phyloP scores from a whole-genome alignment of 2,329 filamentous ascomycete species.

The Ophiostoma himal-ulmi region DNA sequence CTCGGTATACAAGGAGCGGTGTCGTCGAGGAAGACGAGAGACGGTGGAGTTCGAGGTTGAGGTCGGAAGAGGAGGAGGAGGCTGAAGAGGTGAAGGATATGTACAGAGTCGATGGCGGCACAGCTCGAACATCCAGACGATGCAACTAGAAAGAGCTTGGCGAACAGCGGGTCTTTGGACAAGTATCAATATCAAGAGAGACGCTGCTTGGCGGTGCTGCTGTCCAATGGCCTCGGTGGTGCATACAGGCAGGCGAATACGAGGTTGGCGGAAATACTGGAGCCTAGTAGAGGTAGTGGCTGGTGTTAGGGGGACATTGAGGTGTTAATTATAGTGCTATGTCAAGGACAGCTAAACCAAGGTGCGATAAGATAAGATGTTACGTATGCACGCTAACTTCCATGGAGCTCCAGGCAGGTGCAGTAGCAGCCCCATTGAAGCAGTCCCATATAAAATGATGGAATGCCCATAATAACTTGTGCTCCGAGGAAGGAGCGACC shows the following conservation, averaged over 20 bases:
- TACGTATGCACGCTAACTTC: conserved; percentile 21
- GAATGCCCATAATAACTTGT: neutral
- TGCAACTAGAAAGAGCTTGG: conserved; percentile 8
- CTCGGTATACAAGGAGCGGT: neutral
- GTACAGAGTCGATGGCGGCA: neutral
- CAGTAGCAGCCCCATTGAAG: neutral
- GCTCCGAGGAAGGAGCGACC: conserved; percentile 3
- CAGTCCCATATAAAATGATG: neutral
- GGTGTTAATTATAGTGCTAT: neutral
- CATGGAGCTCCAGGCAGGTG: neutral
- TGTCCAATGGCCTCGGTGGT: neutral
- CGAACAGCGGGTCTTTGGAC: conserved; percentile 11
- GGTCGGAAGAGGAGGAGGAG: neutral
- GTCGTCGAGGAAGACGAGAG: neutral
- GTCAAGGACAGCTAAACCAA: neutral
- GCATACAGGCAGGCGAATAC: neutral
- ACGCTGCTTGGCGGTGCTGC: conserved; percentile 7
- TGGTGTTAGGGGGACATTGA: neutral
- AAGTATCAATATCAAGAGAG: neutral
- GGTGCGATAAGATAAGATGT: conserved; percentile 23
- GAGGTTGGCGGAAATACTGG: neutral
- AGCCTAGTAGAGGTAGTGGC: neutral
- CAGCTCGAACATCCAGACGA: neutral
- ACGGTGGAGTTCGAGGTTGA: neutral
- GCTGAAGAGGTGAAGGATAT: neutral